Percentiles rank a stretch among this genome's conserved stretches.
These are phyloP conservation scores for Aspergillus sp. DNA, from an alignment of 2,329 filamentous ascomycete genomes.

Conservation along the genomic window DNA sequence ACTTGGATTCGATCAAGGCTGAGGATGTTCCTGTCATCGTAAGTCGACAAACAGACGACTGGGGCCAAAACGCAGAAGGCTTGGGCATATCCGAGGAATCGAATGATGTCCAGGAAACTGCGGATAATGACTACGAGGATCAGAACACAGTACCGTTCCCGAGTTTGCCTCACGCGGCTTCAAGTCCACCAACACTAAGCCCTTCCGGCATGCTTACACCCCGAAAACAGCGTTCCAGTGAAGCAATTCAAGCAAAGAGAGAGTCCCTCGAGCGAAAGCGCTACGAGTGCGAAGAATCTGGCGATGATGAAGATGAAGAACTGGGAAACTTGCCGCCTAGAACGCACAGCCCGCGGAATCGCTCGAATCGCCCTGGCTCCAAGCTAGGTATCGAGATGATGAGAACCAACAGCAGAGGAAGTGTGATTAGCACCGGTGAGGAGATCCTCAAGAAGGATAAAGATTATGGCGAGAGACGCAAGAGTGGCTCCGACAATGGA, in stretches of 20 bases:
- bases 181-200: slow-evolving; percentile 64
- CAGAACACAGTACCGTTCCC: slow-evolving; percentile 46
- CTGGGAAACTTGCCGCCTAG: slow-evolving; percentile 60
- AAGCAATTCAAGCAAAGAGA: slow-evolving; percentile 72
- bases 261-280: slow-evolving; percentile 72
- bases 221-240: slow-evolving; percentile 66
- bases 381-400: slow-evolving; percentile 98
- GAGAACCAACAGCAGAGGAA: slow-evolving; percentile 92
- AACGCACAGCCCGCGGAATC: slow-evolving; percentile 51
- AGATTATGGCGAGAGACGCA: slow-evolving; percentile 32
- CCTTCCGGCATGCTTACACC: slow-evolving; percentile 49
- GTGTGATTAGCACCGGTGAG: slow-evolving; percentile 56
- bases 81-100: slow-evolving; percentile 72
- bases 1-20: slow-evolving; percentile 73
- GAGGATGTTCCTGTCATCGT: slow-evolving; percentile 78
- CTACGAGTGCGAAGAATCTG: slow-evolving; percentile 77
- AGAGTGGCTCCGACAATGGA: slow-evolving; percentile 20
- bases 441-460: slow-evolving; percentile 37
- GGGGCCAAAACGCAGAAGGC: slow-evolving; percentile 66
- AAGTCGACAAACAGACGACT: slow-evolving; percentile 73
- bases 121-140: slow-evolving; percentile 21
- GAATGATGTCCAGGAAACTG: slow-evolving; percentile 17
- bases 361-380: slow-evolving; percentile 67
- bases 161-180: slow-evolving; percentile 60
- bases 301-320: slow-evolving; percentile 94